Percentiles rank a stretch among this genome's conserved stretches.
These are phyloP conservation scores for Microdochium trichocladiopsis DNA, from an alignment of 2,329 filamentous ascomycete genomes.

Conservation along the genomic window DNA sequence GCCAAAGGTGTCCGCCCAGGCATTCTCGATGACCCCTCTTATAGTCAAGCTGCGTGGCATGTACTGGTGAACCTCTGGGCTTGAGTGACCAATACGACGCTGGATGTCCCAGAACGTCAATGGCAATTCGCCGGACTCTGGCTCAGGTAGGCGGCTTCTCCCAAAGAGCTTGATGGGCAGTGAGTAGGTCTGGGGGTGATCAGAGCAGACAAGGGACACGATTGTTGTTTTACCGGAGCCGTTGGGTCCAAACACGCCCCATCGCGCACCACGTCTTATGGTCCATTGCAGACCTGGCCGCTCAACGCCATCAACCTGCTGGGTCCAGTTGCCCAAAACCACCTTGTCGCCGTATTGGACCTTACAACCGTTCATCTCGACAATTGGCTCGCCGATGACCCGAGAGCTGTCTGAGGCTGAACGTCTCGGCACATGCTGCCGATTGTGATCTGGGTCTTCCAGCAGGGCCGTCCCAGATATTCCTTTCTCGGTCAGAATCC, in stretches of 20 bases:
- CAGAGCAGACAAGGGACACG: slow-evolving; percentile 85
- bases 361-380: slow-evolving; percentile 81
- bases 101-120: slow-evolving; percentile 93
- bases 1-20: slow-evolving; percentile 85
- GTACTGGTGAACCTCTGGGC: slow-evolving; percentile 87
- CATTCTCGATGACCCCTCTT: slow-evolving; percentile 70
- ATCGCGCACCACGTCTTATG: slow-evolving; percentile 75
- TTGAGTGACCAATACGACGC: slow-evolving; percentile 82
- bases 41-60: slow-evolving; percentile 75
- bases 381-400: slow-evolving; percentile 55
- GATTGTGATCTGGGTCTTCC: slow-evolving; percentile 13
- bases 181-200: slow-evolving; percentile 91
- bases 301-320: slow-evolving; percentile 41
- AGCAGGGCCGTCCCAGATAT: slow-evolving; percentile 28
- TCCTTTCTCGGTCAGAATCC: slow-evolving; percentile 31
- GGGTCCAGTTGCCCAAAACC: slow-evolving; percentile 75
- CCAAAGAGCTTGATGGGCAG: slow-evolving; percentile 84
- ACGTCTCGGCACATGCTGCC: slow-evolving; percentile 9
- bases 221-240: slow-evolving; percentile 95
- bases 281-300: slow-evolving; percentile 72
- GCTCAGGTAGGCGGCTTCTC: slow-evolving; percentile 68
- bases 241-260: slow-evolving; percentile 90
- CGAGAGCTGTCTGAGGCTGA: background rate
- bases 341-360: slow-evolving; percentile 74
- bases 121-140: slow-evolving; percentile 56